phyloP scores from a whole-genome alignment of 179 eudicot species.

The Nepenthes alata region DNA sequence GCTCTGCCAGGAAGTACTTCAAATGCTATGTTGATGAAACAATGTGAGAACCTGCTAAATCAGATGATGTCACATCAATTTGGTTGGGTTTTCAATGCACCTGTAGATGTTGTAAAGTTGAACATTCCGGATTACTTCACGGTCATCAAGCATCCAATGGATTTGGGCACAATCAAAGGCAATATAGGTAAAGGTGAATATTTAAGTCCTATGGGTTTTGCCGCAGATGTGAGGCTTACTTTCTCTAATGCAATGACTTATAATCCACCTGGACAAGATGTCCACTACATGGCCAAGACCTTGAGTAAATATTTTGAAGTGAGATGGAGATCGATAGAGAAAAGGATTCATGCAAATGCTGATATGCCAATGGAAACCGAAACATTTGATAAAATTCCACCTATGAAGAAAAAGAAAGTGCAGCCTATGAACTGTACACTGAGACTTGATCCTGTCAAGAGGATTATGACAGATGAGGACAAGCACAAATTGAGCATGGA shows the following conservation, averaged over 20 bases:
- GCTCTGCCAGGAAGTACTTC: conserved; percentile 3
- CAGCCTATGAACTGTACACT: background rate
- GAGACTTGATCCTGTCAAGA: conserved; percentile 1
- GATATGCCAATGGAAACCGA: background rate
- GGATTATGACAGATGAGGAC: conserved; percentile 6
- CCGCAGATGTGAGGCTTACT: conserved; percentile 14
- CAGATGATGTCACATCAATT: conserved; percentile 10
- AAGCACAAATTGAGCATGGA: conserved; percentile 5
- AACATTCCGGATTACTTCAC: conserved; percentile 12
- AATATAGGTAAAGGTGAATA: conserved; percentile 9
- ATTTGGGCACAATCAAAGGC: conserved; percentile 12
- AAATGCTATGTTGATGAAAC: conserved; percentile 9
- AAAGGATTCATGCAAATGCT: conserved; percentile 7
- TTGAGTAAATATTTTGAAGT: conserved; percentile 7
- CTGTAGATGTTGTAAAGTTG: conserved; percentile 13
- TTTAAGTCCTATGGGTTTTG: conserved; percentile 8
- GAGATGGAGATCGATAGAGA: conserved; percentile 12
- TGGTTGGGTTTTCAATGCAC: conserved; percentile 7
- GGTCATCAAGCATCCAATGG: conserved; percentile 11
- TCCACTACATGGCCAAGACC: conserved; percentile 9
- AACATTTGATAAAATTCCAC: background rate
- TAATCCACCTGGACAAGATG: conserved; percentile 8
- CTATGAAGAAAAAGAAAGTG: conserved; percentile 1
- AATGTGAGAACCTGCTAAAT: conserved; percentile 7
- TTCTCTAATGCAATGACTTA: conserved; percentile 12